Conservation (phyloP, 164 flowering plant species). For the Nelumbo lutea region DNA sequence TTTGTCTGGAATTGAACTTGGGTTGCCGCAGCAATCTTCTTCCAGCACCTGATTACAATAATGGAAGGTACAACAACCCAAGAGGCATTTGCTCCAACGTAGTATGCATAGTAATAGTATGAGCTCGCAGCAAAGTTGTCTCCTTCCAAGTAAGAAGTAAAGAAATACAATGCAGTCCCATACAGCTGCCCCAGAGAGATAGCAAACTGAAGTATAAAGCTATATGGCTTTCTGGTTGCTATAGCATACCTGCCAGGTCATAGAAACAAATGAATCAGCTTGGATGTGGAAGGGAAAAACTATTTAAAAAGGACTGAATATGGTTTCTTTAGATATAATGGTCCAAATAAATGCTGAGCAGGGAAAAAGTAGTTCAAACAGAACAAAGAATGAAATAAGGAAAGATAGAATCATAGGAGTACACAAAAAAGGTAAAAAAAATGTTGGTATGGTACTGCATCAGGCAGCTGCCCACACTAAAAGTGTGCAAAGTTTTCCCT, state of each 20-base stretch:
- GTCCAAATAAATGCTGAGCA: too few species aligned
- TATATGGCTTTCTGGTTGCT: slow-evolving; percentile 58
- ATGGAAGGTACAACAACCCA: slow-evolving; percentile 78
- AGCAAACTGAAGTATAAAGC: slow-evolving; percentile 70
- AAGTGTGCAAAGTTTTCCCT: too few species aligned
- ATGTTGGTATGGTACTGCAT: too few species aligned
- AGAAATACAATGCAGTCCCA: slow-evolving; percentile 62
- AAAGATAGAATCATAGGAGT: not conserved
- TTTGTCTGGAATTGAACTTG: slow-evolving; percentile 42
- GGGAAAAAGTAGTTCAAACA: too few species aligned
- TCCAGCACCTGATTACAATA: slow-evolving; percentile 70
- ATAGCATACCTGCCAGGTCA: slow-evolving; percentile 68
- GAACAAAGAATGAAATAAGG: too few species aligned
- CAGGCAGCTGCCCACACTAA: too few species aligned
- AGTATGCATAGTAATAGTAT: slow-evolving; percentile 66
- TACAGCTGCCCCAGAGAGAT: slow-evolving; percentile 84
- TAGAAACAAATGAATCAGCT: not conserved
- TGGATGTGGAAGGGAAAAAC: too few species aligned
- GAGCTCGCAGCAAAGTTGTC: slow-evolving; percentile 66
- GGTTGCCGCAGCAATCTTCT: slow-evolving; percentile 52
- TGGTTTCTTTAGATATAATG: not conserved
- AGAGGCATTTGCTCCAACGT: slow-evolving; percentile 51
- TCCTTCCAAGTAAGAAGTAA: slow-evolving; percentile 71
- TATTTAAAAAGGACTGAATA: not conserved
- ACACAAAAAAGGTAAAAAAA: too few species aligned